Conservation (phyloP, 2,329 filamentous ascomycete species). For the Trichothecium roseum region DNA sequence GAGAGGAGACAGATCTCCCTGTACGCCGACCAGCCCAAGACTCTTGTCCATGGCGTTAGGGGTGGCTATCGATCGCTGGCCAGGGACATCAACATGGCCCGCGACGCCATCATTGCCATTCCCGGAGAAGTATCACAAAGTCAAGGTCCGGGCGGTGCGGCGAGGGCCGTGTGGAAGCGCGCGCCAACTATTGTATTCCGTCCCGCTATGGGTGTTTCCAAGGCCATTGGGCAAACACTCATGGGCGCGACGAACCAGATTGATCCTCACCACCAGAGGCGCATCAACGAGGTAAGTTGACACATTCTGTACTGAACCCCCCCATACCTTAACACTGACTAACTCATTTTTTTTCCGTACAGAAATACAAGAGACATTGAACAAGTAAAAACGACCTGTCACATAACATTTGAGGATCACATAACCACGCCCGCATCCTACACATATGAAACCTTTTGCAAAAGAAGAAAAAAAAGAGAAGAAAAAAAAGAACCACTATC, state of each 20-base stretch:
- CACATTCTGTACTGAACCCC: background rate
- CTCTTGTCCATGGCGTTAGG: slow-evolving; percentile 74
- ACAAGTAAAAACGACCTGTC: background rate
- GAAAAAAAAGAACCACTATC: too few relatives aligned
- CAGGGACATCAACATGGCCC: slow-evolving; percentile 74
- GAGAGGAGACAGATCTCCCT: slow-evolving; percentile 73
- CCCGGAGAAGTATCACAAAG: slow-evolving; percentile 87
- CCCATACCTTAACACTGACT: background rate
- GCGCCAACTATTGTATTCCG: slow-evolving; percentile 90
- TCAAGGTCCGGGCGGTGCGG: slow-evolving; percentile 68
- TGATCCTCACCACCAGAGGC: slow-evolving; percentile 70
- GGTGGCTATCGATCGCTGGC: slow-evolving; percentile 76
- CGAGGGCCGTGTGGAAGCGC: slow-evolving; percentile 64
- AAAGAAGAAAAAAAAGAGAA: too few relatives aligned
- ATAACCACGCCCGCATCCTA: too few relatives aligned
- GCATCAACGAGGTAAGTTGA: slow-evolving; percentile 76
- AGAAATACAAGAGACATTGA: slow-evolving; percentile 41
- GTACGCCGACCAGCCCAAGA: slow-evolving; percentile 89
- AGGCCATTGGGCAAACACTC: slow-evolving; percentile 79
- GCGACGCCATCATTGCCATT: slow-evolving; percentile 89
- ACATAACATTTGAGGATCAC: too few relatives aligned
- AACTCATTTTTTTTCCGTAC: slow-evolving; percentile 7
- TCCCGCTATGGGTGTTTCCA: slow-evolving; percentile 82
- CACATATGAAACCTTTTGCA: too few relatives aligned
- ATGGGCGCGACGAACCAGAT: slow-evolving; percentile 87